These are phyloP conservation scores for Aspergillus calidoustus DNA, from an alignment of 2,329 filamentous ascomycete genomes.

Conservation along the genomic window DNA sequence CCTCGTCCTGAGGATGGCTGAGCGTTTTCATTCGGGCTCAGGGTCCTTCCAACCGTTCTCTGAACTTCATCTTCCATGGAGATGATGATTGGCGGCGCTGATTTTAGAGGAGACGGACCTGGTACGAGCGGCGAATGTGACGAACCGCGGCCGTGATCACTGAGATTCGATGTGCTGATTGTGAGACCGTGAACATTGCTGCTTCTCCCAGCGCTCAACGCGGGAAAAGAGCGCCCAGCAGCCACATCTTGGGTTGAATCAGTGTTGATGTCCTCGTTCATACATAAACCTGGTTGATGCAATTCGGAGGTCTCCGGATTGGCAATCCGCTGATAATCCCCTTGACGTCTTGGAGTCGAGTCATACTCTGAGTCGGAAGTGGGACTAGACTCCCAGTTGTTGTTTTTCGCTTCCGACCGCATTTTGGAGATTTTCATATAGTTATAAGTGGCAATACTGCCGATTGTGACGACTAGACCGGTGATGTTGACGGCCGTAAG, in stretches of 20 bases:
- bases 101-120: conserved; percentile 32
- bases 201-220: conserved; percentile 38
- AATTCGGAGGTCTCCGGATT: conserved; percentile 31
- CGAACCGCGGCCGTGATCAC: conserved; percentile 30
- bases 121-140: conserved; percentile 26
- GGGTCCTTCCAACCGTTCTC: conserved; percentile 24
- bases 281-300: conserved; percentile 22
- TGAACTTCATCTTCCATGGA: conserved; percentile 34
- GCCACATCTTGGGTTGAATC: conserved; percentile 26
- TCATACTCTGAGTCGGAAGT: conserved; percentile 36
- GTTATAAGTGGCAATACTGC: conserved; percentile 87
- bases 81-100: conserved; percentile 37
- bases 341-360: conserved; percentile 27
- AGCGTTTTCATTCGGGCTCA: conserved; percentile 36
- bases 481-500: conserved; percentile 86
- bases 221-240: conserved; percentile 36
- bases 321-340: conserved; percentile 33
- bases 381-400: conserved; percentile 8
- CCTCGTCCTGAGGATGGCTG: conserved; percentile 25
- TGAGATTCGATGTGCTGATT: conserved; percentile 37
- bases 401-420: conserved; percentile 71
- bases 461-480: conserved; percentile 85
- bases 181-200: conserved; percentile 32
- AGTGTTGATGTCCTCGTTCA: conserved; percentile 32
- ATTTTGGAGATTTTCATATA: conserved; percentile 92